Evolutionary conservation across 257 asterid genomes (phyloP), one percentile per base, ranked within the genome.

Genomic region (Nyctanthes arbortristis): DNA sequence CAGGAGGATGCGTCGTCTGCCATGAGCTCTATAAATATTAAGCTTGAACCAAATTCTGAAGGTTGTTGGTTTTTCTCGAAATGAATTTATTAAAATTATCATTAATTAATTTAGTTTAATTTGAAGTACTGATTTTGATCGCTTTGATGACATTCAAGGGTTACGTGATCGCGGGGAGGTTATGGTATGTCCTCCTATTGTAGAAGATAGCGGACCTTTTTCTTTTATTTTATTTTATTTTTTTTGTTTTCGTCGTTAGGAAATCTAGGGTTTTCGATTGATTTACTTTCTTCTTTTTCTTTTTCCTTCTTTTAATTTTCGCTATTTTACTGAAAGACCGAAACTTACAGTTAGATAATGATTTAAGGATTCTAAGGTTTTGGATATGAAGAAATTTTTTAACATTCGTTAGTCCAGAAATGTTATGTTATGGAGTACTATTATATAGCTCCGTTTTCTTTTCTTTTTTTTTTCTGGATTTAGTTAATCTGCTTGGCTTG

Each of bases 21-120:
- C 37, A 69, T 79, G 74, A 56, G 80, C 55, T 62, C 87, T 12
- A 49, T 72, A 30, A 52, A 52, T 70, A 70, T 82, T 73, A 89
- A 83, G 82, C 89, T 77, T 60, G 91, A 87, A 75, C 73, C 71
- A 75, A 70, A 93, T 63, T 78, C 84, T 27, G 96, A 89, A 85
- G 97, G 96, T 89, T 24, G 9, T 71, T 11, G n/a, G n/a, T 5
- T 16, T 33, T 54, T 35, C 2, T 25, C 9, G 31, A 14, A 24
- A 37, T 67, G 3, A 36, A 31, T 25, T 67, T 37, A 7, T 67
- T 65, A 18, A 27, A 9, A 4, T 9, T 32, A 1, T 31, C 10
- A 14, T 24, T 45, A 5, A 13, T 27, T 29, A 5, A 66, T 14
- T 49, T 20, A 49, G 58, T 52, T 52, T 52, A n/a, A n/a, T n/a